These are phyloP conservation scores for Fraxinus americana DNA, from an alignment of 257 asterid species.

Conservation along the genomic window DNA sequence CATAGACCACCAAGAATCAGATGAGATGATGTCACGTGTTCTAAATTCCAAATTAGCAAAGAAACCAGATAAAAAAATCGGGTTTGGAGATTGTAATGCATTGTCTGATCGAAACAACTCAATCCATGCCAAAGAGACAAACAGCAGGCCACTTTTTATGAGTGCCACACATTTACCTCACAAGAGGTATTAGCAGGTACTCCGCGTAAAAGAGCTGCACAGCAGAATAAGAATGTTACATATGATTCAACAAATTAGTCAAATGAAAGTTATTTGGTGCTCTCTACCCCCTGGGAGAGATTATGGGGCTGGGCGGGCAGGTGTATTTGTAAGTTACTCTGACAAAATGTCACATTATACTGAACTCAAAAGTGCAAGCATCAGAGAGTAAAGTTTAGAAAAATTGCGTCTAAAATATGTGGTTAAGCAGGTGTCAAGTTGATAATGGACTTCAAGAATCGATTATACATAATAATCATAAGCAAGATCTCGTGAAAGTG, in stretches of 20 bases:
- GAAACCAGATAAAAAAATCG: background rate
- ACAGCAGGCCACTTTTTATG: background rate
- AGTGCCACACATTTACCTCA: conserved; percentile 41
- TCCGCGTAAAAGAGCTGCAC: conserved; percentile 94
- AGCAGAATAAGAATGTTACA: conserved; percentile 1
- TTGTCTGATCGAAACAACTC: background rate
- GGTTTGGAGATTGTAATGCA: background rate
- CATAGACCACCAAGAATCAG: background rate
- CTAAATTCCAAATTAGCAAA: background rate
- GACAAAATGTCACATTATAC: too few relatives aligned
- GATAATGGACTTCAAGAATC: too few relatives aligned
- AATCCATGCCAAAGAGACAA: background rate
- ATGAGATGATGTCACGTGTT: background rate
- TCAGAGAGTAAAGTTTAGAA: background rate
- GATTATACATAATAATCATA: too few relatives aligned
- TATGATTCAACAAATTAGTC: background rate
- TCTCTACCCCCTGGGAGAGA: background rate
- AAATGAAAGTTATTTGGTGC: background rate
- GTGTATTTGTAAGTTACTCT: too few relatives aligned
- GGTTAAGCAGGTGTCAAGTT: background rate
- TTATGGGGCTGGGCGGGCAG: too few relatives aligned
- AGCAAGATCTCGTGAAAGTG: background rate
- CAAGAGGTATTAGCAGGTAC: conserved; percentile 85
- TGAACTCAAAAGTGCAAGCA: background rate
- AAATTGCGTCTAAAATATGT: too few relatives aligned